These are phyloP conservation scores for Setaria viridis DNA, from an alignment of 202 grass and related monocot genomes.

Conservation along the genomic window DNA sequence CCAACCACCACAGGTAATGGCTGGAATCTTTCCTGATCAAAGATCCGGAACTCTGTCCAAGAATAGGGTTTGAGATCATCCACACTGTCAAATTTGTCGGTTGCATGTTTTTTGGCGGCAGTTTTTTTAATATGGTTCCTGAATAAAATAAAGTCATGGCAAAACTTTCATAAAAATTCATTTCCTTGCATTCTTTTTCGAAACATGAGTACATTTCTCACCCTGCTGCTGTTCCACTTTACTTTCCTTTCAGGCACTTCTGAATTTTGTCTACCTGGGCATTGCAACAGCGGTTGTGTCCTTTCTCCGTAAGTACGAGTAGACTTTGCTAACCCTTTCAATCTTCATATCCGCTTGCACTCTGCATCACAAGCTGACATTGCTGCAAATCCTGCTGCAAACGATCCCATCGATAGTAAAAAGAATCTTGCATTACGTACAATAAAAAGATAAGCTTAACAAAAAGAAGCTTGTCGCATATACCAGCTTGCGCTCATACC, in stretches of 20 bases:
- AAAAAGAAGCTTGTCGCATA: not conserved
- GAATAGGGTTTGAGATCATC: not conserved
- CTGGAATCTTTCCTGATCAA: slow-evolving; percentile 21
- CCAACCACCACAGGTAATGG: slow-evolving; percentile 12
- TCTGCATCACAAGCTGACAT: slow-evolving; percentile 24
- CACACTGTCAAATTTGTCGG: not conserved
- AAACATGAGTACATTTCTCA: not conserved
- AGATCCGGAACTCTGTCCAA: slow-evolving; percentile 6
- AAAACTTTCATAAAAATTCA: not conserved
- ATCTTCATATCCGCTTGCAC: not conserved
- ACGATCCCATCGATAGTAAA: not conserved
- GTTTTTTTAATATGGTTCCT: not conserved
- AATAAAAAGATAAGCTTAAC: slow-evolving; percentile 5
- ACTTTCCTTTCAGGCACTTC: slow-evolving; percentile 52
- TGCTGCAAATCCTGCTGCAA: not conserved
- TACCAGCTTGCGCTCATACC: not conserved
- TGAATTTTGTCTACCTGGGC: slow-evolving; percentile 80
- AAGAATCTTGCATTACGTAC: not conserved
- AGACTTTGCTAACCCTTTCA: not conserved
- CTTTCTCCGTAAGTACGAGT: slow-evolving; percentile 71
- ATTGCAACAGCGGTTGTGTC: slow-evolving; percentile 63
- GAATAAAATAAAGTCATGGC: not conserved
- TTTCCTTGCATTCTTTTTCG: slow-evolving; percentile 25
- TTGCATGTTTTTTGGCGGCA: not conserved
- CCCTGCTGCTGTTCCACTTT: slow-evolving; percentile 6